Base-by-base conservation (phyloP, 2,329 filamentous ascomycete species). In the Emydomyces testavorans region DNA sequence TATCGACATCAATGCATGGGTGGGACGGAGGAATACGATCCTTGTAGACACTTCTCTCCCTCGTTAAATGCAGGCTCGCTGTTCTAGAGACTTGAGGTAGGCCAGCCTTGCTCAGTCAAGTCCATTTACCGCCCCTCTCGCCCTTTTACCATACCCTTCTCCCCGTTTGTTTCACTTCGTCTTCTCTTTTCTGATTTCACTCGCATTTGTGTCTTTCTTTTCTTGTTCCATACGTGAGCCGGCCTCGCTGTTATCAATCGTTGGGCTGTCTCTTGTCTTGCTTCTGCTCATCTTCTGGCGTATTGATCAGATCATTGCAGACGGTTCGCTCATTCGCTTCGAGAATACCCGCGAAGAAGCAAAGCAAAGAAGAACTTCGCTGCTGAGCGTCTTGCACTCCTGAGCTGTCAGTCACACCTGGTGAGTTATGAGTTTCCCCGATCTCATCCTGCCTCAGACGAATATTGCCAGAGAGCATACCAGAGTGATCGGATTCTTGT, bases 241-340 rank as follows among this genome's bases (percentile, higher is more conserved):
- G 46, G 46, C 28, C 39, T 43, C 46, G 28, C 46, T 26, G 26
- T 42, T 34, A 35, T 41, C 37, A 26, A 36, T 6, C n/a, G n/a
- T n/a, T 37, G 16, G 15, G n/a, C 21, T 37, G 23, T 39, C 11
- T n/a, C 16, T 32, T 20, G 4, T 28, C 6, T n/a, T 24, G 10
- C 20, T 16, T 10, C 13, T 37, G 26, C 16, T 43, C 35, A 38
- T 20, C 29, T 13, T 23, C 35, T 21, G 20, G 20, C 18, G 5
- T 35, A 5, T 36, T 28, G 21, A 31, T 32, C 23, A 15, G n/a
- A 21, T 20, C 26, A 20, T 41, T 24, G 21, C 39, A 32, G 16
- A 13, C 21, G 29, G 15, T 24, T 7, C 29, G 20, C 4, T 37
- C 20, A 37, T 24, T 28, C 24, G 23, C 43, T 32, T 26, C 42